phyloP scores from a whole-genome alignment of 1,284 basidiomycete species.

The Schizophyllum amplum region DNA sequence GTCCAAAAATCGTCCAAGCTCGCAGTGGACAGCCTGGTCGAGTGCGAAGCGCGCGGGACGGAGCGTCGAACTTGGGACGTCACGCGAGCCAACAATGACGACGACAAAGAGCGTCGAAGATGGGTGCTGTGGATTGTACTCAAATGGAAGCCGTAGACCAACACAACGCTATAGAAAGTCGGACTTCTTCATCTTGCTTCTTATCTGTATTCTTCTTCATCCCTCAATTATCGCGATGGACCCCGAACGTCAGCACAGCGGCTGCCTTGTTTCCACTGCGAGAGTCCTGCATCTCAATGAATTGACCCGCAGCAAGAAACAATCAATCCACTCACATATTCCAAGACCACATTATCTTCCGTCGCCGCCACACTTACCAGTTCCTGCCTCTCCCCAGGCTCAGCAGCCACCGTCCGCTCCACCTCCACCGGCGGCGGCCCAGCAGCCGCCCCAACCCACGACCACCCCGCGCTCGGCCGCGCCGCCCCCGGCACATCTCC shows the following conservation, averaged over 20 bases:
- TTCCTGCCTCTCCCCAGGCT: conserved; percentile 27
- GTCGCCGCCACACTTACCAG: conserved; percentile 34
- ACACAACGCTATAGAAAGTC: conserved; percentile 1
- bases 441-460: conserved; percentile 29
- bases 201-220: conserved; percentile 7
- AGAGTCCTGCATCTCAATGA: conserved; percentile 27
- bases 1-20: conserved; percentile 18
- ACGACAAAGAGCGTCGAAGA: conserved; percentile 52
- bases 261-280: conserved; percentile 28
- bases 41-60: conserved; percentile 36
- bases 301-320: no score
- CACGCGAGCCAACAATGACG: conserved; percentile 39
- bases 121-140: conserved; percentile 66
- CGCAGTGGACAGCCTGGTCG: conserved; percentile 36
- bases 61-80: conserved; percentile 44
- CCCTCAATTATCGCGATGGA: conserved; percentile 7
- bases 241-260: conserved; percentile 38
- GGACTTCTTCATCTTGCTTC: neutral
- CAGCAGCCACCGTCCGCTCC: conserved; percentile 30
- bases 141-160: conserved; percentile 32
- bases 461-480: conserved; percentile 26
- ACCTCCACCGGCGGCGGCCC: conserved; percentile 30
- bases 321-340: conserved; percentile 34
- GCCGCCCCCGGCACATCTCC: conserved; percentile 27
- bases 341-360: conserved; percentile 40